Percentiles rank a stretch among this genome's conserved stretches.
Evolutionary conservation across 306 rosid genomes (phyloP).

Genomic region (Purshia tridentata): DNA sequence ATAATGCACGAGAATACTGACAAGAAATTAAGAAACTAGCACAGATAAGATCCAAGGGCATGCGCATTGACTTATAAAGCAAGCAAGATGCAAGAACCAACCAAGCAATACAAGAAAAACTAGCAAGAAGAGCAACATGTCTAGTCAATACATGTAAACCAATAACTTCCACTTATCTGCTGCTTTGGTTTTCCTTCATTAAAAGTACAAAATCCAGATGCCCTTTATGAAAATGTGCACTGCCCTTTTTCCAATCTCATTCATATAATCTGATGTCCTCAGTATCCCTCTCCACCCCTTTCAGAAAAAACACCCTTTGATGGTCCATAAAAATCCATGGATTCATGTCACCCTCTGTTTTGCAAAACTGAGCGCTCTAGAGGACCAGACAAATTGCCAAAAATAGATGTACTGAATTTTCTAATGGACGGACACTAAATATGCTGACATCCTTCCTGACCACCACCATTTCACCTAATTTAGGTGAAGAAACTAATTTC

Average conservation of each 20-base stretch:
- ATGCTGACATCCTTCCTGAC: not conserved
- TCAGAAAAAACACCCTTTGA: not conserved
- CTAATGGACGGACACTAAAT: not conserved
- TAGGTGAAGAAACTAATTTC: constrained; percentile 8
- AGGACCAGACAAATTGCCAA: not conserved
- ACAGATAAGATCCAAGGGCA: not conserved
- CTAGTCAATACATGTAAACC: not conserved
- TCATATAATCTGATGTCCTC: not conserved
- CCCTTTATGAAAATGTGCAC: not conserved
- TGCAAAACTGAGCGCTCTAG: not conserved
- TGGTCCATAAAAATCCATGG: not conserved
- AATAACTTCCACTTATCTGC: not conserved
- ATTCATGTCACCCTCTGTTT: not conserved
- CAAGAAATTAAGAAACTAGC: not conserved
- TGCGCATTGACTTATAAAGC: not conserved
- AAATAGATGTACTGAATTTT: no score
- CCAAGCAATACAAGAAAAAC: no score
- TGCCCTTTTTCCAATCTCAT: not conserved
- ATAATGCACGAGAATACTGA: not conserved
- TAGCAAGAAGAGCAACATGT: not conserved
- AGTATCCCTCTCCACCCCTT: not conserved
- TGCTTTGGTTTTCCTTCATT: not conserved
- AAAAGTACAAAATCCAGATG: not conserved
- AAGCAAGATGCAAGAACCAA: no score
- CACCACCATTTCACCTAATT: constrained; percentile 9